phyloP scores from a whole-genome alignment of 805 yeast genomes.

The Priceomyces melissophilus region DNA sequence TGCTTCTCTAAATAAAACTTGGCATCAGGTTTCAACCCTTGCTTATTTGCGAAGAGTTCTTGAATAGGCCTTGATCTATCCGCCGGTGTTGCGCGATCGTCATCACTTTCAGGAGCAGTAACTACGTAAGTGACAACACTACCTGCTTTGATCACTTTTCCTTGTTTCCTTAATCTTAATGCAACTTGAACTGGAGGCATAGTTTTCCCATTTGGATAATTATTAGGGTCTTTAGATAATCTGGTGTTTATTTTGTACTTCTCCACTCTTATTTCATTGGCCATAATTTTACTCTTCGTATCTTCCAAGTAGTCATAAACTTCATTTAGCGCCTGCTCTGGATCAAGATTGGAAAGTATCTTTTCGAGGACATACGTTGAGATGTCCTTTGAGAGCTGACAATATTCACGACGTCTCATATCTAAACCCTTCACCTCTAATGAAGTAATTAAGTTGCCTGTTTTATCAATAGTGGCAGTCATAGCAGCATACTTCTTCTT shows the following conservation, averaged over 20 bases:
- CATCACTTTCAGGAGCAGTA: conserved; percentile 40
- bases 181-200: conserved; percentile 95
- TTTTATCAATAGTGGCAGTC: conserved; percentile 52
- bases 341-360: conserved; percentile 67
- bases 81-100: conserved; percentile 49
- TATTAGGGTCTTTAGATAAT: conserved; percentile 82
- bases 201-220: conserved; percentile 75
- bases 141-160: conserved; percentile 84
- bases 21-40: conserved; percentile 64
- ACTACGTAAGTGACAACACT: conserved; percentile 86
- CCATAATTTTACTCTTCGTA: conserved; percentile 53
- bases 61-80: conserved; percentile 81
- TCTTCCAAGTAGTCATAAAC: conserved; percentile 70
- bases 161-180: conserved; percentile 69
- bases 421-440: conserved; percentile 95
- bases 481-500: conserved; percentile 97
- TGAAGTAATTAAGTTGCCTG: conserved; percentile 48
- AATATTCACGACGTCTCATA: conserved; percentile 94
- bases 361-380: conserved; percentile 72
- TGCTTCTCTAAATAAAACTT: conserved; percentile 83
- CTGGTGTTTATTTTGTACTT: conserved; percentile 81
- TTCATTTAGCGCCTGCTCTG: conserved; percentile 69
- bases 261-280: conserved; percentile 59
- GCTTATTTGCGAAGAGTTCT: conserved; percentile 58
- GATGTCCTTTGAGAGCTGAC: conserved; percentile 87